Percentiles rank a stretch among this genome's conserved stretches.
phyloP scores from a whole-genome alignment of 805 yeast species.

The Candida schatavii region DNA sequence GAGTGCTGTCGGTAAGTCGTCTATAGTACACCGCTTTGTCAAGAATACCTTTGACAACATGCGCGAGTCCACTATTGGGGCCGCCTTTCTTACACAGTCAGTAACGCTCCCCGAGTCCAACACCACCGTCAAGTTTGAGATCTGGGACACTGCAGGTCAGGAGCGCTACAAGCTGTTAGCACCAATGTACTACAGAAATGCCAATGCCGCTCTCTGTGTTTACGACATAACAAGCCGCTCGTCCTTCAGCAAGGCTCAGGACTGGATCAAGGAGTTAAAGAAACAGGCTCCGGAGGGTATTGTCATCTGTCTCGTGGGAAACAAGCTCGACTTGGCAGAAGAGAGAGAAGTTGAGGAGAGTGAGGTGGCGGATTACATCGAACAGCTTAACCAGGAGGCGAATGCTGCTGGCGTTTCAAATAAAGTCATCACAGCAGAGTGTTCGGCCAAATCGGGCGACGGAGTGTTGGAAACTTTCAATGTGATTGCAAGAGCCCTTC shows the following conservation, averaged over 20 bases:
- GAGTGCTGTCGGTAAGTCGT: constrained; percentile 79
- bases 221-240: constrained; percentile 69
- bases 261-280: constrained; percentile 77
- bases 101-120: constrained; percentile 52
- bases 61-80: constrained; percentile 81
- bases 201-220: constrained; percentile 74
- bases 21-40: constrained; percentile 58
- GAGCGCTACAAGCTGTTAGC: constrained; percentile 44
- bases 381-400: constrained; percentile 42
- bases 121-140: constrained; percentile 62
- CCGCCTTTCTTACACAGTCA: constrained; percentile 74
- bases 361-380: constrained; percentile 49
- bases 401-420: neutral
- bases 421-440: constrained; percentile 33
- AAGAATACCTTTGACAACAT: constrained; percentile 70
- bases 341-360: constrained; percentile 42
- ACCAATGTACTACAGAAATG: constrained; percentile 46
- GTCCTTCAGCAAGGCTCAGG: constrained; percentile 68
- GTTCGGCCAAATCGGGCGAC: constrained; percentile 45
- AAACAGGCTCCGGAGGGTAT: constrained; percentile 75
- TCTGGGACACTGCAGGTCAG: constrained; percentile 97
- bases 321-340: constrained; percentile 59
- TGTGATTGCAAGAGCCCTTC: constrained; percentile 39
- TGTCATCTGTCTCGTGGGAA: constrained; percentile 82
- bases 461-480: constrained; percentile 42